Evolutionary conservation across 2,329 filamentous ascomycete species (phyloP).

Genomic region (Penicillium nordicum): DNA sequence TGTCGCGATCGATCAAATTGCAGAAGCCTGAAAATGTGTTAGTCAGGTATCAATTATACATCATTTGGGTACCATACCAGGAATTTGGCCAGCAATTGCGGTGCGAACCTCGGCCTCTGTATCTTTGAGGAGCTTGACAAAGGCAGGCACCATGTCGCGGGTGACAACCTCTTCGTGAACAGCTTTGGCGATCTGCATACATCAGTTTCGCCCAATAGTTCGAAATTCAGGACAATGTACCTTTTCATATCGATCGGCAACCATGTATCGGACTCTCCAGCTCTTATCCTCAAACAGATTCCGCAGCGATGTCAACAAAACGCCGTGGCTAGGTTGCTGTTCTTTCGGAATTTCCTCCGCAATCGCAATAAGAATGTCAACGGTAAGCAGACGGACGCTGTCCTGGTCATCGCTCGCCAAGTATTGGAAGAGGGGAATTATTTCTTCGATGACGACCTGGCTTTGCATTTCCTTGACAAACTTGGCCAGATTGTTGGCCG

Average conservation of each 20-base stretch:
- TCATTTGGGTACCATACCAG: slow-evolving; percentile 51
- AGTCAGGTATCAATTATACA: slow-evolving; percentile 19
- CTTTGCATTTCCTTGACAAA: slow-evolving; percentile 97
- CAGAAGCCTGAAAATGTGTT: slow-evolving; percentile 68
- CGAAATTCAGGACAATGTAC: slow-evolving; percentile 44
- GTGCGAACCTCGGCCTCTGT: slow-evolving; percentile 97
- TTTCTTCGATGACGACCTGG: slow-evolving; percentile 89
- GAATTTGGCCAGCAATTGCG: slow-evolving; percentile 95
- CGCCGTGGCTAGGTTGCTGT: slow-evolving; percentile 93
- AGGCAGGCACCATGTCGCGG: slow-evolving; percentile 89
- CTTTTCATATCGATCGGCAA: slow-evolving; percentile 97
- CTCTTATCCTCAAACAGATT: slow-evolving; percentile 98
- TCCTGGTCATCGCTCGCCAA: slow-evolving; percentile 96
- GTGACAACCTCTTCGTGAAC: slow-evolving; percentile 96
- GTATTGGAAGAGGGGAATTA: slow-evolving; percentile 98
- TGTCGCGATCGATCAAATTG: slow-evolving; percentile 77
- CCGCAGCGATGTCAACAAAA: slow-evolving; percentile 82
- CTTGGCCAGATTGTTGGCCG: slow-evolving; percentile 92
- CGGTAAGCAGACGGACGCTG: slow-evolving; percentile 90
- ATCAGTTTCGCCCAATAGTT: slow-evolving; percentile 14
- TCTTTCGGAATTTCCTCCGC: slow-evolving; percentile 97
- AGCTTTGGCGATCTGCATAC: slow-evolving; percentile 82
- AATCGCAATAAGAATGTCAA: slow-evolving; percentile 93
- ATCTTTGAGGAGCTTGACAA: slow-evolving; percentile 96
- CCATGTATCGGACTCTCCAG: slow-evolving; percentile 99